Conservation (phyloP, 2,329 filamentous ascomycete genomes). For the Sporothrix luriei region DNA sequence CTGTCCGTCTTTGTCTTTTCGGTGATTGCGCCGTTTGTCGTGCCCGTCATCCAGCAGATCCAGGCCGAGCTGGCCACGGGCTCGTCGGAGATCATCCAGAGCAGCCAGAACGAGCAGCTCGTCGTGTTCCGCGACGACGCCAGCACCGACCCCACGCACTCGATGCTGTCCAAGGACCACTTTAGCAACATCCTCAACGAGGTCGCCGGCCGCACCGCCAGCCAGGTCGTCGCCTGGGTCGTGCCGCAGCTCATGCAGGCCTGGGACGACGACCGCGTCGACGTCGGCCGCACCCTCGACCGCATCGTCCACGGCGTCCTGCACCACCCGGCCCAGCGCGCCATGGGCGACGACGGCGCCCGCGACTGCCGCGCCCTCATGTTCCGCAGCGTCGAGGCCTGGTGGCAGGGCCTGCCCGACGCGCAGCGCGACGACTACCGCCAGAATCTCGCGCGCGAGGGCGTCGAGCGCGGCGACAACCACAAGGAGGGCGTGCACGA, state of each 20-base stretch:
- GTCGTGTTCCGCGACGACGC: slow-evolving; percentile 81
- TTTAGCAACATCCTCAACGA: slow-evolving; percentile 90
- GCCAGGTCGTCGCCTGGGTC: slow-evolving; percentile 77
- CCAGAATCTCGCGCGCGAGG: slow-evolving; percentile 72
- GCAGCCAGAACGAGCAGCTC: slow-evolving; percentile 79
- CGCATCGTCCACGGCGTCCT: slow-evolving; percentile 81
- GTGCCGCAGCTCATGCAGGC: slow-evolving; percentile 86
- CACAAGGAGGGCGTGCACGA: slow-evolving; percentile 85
- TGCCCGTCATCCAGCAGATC: slow-evolving; percentile 84
- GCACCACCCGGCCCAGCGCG: slow-evolving; percentile 81
- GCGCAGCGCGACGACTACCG: slow-evolving; percentile 68
- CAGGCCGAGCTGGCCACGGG: slow-evolving; percentile 84
- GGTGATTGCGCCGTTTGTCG: slow-evolving; percentile 83
- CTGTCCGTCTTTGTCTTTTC: slow-evolving; percentile 88
- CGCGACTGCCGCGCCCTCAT: slow-evolving; percentile 72
- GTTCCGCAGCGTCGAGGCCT: slow-evolving; percentile 77
- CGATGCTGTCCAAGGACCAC: slow-evolving; percentile 94
- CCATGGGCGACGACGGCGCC: slow-evolving; percentile 69
- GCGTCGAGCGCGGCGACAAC: slow-evolving; percentile 76
- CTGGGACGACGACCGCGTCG: slow-evolving; percentile 76
- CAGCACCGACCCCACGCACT: slow-evolving; percentile 83
- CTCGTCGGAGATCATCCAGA: slow-evolving; percentile 83
- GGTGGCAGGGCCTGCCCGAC: slow-evolving; percentile 73
- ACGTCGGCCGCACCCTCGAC: slow-evolving; percentile 70
- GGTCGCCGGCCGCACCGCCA: slow-evolving; percentile 79